phyloP scores from a whole-genome alignment of 371 early-diverging fungal genomes.

The Mortierella sp. region DNA sequence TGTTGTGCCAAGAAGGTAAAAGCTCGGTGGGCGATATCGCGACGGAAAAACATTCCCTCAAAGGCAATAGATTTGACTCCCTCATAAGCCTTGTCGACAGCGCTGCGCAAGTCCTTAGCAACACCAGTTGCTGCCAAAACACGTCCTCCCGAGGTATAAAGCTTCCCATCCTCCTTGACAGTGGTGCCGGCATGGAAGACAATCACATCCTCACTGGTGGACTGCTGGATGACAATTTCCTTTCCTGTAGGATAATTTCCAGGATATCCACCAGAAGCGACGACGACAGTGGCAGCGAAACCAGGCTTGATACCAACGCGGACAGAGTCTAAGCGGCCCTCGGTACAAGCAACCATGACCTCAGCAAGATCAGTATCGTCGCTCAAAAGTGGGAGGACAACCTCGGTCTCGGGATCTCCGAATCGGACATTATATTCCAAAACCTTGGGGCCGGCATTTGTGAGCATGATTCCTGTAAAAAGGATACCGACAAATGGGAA shows the following conservation, averaged over 20 bases:
- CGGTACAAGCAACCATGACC: slow-evolving; percentile 88
- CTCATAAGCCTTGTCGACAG: slow-evolving; percentile 82
- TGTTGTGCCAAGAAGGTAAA: slow-evolving; percentile 67
- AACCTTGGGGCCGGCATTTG: slow-evolving; percentile 89
- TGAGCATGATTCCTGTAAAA: slow-evolving; percentile 97
- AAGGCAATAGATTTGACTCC: slow-evolving; percentile 80
- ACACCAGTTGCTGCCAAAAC: slow-evolving; percentile 94
- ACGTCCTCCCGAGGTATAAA: slow-evolving; percentile 95
- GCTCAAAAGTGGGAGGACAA: slow-evolving; percentile 89
- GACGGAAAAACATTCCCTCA: slow-evolving; percentile 87
- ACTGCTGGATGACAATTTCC: slow-evolving; percentile 73
- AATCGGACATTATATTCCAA: slow-evolving; percentile 98
- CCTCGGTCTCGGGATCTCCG: slow-evolving; percentile 98
- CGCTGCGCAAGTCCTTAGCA: slow-evolving; percentile 76
- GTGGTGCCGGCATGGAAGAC: slow-evolving; percentile 97
- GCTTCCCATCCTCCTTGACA: slow-evolving; percentile 61
- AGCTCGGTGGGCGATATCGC: slow-evolving; percentile 93
- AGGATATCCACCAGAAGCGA: slow-evolving; percentile 95
- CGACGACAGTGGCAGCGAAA: slow-evolving; percentile 91
- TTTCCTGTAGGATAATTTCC: slow-evolving; percentile 87
- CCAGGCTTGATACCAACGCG: slow-evolving; percentile 76
- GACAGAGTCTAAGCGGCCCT: slow-evolving; percentile 93
- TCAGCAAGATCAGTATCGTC: slow-evolving; percentile 89
- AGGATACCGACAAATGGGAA: slow-evolving; percentile 97
- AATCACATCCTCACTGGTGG: slow-evolving; percentile 63